These are phyloP conservation scores for Aristolochia californica DNA, from an alignment of 164 flowering plant genomes.

Conservation along the genomic window DNA sequence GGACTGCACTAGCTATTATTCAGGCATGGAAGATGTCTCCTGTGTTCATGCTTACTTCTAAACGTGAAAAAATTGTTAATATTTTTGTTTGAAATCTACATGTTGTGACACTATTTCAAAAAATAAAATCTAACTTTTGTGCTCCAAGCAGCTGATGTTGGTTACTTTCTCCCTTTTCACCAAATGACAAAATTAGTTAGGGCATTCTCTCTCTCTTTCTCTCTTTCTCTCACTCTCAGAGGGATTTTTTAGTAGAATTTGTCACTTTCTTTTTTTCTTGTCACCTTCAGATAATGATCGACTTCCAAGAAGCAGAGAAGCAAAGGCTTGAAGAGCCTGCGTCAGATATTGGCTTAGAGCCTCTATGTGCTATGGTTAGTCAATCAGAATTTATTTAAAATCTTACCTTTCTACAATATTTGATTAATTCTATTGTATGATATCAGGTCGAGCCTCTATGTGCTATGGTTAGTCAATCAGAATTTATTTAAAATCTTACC, in stretches of 20 bases:
- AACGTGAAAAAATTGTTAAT: too few relatives aligned
- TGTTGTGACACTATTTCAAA: too few relatives aligned
- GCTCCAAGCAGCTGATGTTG: too few relatives aligned
- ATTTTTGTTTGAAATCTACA: too few relatives aligned
- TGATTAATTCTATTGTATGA: not conserved
- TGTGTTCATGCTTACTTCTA: not conserved
- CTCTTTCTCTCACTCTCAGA: too few relatives aligned
- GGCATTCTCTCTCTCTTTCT: too few relatives aligned
- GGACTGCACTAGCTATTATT: slow-evolving; percentile 83
- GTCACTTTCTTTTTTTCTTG: too few relatives aligned
- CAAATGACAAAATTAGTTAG: too few relatives aligned
- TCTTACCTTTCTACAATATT: not conserved
- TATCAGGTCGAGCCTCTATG: slow-evolving; percentile 65
- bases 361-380: slow-evolving; percentile 91
- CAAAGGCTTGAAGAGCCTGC: slow-evolving; percentile 87
- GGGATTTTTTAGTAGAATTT: too few relatives aligned
- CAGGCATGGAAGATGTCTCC: slow-evolving; percentile 16
- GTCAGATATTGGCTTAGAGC: slow-evolving; percentile 92
- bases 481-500: not conserved
- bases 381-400: not conserved
- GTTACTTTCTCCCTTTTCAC: too few relatives aligned
- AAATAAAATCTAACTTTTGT: not conserved
- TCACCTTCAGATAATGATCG: slow-evolving; percentile 70
- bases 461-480: slow-evolving; percentile 64
- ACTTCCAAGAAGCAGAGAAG: slow-evolving; percentile 97